Evolutionary conservation across 768 basidiomycete genomes (phyloP).

Genomic region (Leccinum variicolor): DNA sequence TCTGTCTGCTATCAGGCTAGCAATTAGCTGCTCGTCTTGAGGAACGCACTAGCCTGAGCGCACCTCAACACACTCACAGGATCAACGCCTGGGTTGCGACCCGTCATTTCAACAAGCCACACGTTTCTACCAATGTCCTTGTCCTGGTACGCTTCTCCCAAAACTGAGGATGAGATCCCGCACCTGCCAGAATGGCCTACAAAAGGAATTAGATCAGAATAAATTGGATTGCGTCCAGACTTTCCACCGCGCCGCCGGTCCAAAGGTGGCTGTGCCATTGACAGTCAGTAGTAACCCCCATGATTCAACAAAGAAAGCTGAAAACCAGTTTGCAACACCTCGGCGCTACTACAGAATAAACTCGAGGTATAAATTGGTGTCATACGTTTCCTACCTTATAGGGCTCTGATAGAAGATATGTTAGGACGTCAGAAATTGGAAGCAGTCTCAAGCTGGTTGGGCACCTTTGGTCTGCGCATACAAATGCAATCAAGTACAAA

Average conservation of each 20-base stretch:
- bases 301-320: neutral
- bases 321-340: neutral
- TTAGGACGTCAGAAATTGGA: neutral
- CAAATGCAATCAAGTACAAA: neutral
- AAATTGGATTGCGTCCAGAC: neutral
- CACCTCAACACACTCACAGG: neutral
- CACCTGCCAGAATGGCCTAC: neutral
- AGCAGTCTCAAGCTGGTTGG: neutral
- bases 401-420: neutral
- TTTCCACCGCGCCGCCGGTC: neutral
- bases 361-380: neutral
- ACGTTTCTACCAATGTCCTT: neutral
- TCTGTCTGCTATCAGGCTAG: neutral
- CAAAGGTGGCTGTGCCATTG: neutral
- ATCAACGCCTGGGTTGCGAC: neutral
- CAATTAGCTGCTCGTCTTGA: neutral
- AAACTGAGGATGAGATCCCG: neutral
- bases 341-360: neutral
- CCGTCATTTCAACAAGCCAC: neutral
- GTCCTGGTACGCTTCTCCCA: neutral
- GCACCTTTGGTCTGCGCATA: neutral
- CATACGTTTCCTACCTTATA: neutral
- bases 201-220: neutral
- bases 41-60: neutral
- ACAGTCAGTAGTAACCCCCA: neutral